These are phyloP conservation scores for Vachellia pachyceras DNA, from an alignment of 306 rosid genomes.

Conservation along the genomic window DNA sequence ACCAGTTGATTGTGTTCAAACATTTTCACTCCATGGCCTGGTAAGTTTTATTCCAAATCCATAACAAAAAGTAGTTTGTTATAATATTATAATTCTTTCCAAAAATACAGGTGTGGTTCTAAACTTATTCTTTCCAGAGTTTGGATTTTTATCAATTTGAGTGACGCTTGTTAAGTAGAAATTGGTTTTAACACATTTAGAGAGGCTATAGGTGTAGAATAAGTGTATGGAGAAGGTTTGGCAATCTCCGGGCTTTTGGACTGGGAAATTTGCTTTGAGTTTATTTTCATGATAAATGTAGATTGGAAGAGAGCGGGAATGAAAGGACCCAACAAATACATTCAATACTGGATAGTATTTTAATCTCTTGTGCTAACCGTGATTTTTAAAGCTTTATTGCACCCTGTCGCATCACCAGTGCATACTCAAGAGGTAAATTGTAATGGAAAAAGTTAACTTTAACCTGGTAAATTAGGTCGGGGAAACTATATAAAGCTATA, in stretches of 20 bases:
- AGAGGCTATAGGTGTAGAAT: neutral
- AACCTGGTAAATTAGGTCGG: neutral
- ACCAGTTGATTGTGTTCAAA: slow-evolving; percentile 89
- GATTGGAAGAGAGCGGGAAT: slow-evolving; percentile 7
- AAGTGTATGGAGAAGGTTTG: slow-evolving; percentile 1
- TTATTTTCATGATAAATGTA: neutral
- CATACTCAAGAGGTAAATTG: neutral
- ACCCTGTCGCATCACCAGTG: neutral
- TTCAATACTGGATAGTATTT: neutral
- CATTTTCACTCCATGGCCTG: slow-evolving; percentile 93
- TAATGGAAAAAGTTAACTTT: neutral
- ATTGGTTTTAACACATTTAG: slow-evolving; percentile 6
- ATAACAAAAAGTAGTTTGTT: neutral
- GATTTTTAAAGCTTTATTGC: neutral
- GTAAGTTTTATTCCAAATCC: slow-evolving; percentile 50
- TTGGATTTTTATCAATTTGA: slow-evolving; percentile 12
- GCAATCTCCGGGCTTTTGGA: neutral
- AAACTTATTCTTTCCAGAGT: neutral
- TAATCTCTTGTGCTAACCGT: neutral
- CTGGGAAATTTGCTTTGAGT: neutral
- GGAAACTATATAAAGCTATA: neutral
- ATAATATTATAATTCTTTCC: neutral
- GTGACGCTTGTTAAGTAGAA: neutral
- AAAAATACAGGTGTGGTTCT: neutral
- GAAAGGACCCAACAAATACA: slow-evolving; percentile 6